Evolutionary conservation across 225 moss, liverwort and hornwort species (phyloP).

Genomic region (Bryum argenteum): DNA sequence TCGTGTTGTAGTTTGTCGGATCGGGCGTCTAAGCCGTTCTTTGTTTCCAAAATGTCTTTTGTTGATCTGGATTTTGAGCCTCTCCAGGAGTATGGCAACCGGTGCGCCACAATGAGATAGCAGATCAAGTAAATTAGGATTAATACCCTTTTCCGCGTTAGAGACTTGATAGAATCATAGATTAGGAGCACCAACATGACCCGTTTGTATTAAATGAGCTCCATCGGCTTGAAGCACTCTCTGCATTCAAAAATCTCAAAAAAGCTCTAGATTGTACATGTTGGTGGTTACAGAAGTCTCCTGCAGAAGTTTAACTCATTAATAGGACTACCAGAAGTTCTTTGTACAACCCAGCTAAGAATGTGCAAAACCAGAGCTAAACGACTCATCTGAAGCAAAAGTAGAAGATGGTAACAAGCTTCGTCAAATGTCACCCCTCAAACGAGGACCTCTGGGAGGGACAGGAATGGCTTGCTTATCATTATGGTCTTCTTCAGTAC

Average conservation of each 20-base stretch:
- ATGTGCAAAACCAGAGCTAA: background rate
- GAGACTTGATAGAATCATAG: no score
- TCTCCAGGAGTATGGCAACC: no score
- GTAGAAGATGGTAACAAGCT: background rate
- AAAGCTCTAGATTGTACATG: conserved; percentile 25
- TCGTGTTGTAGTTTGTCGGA: no score
- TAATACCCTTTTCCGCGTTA: no score
- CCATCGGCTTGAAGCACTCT: background rate
- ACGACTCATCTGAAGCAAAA: conserved; percentile 17
- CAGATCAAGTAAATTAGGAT: no score
- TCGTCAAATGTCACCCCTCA: conserved; percentile 47
- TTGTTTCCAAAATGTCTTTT: no score
- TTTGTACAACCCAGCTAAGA: background rate
- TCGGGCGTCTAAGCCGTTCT: no score
- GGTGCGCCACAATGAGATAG: no score
- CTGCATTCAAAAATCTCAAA: background rate
- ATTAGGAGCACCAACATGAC: background rate
- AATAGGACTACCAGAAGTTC: conserved; percentile 2
- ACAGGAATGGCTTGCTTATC: conserved; percentile 28
- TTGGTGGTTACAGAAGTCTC: conserved; percentile 5
- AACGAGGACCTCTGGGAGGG: conserved; percentile 37
- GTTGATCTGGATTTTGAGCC: no score
- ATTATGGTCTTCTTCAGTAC: conserved; percentile 1
- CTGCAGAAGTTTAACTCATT: conserved; percentile 13
- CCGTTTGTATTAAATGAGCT: background rate